A percentile compares a stretch with the other conserved stretches of the same genome.
Evolutionary conservation across 2,329 filamentous ascomycete genomes (phyloP).

Genomic region (Trichoderma asperellum): DNA sequence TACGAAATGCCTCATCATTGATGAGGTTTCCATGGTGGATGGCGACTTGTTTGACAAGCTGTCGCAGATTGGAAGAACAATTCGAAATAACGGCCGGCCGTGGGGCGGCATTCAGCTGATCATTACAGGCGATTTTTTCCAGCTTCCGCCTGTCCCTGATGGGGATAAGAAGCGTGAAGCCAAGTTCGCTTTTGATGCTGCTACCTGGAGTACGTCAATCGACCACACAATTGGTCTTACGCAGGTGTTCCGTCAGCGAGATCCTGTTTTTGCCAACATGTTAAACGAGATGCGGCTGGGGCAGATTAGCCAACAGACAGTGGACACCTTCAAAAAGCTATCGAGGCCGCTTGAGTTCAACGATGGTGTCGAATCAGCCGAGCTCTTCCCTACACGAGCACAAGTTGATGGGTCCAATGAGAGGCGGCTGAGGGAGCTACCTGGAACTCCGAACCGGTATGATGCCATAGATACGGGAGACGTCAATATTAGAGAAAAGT

Average conservation of each 20-base stretch:
- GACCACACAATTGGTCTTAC: constrained; percentile 95
- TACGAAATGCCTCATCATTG: constrained; percentile 85
- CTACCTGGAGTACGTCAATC: constrained; percentile 89
- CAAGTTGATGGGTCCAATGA: constrained; percentile 90
- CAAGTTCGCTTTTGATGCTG: constrained; percentile 92
- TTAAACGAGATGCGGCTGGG: constrained; percentile 97
- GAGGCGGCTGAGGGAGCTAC: constrained; percentile 70
- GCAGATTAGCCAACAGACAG: constrained; percentile 74
- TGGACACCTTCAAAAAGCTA: constrained; percentile 74
- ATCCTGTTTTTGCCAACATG: constrained; percentile 87
- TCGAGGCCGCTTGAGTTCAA: constrained; percentile 71
- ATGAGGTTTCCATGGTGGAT: constrained; percentile 98
- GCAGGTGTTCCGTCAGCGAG: constrained; percentile 94
- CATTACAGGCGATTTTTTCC: constrained; percentile 97
- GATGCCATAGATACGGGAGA: constrained; percentile 80
- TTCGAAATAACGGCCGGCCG: constrained; percentile 87
- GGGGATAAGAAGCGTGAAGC: constrained; percentile 63
- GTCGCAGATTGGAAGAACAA: constrained; percentile 79
- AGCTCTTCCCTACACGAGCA: constrained; percentile 86
- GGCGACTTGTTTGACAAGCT: constrained; percentile 97
- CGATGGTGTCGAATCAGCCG: constrained; percentile 73
- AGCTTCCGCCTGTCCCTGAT: constrained; percentile 91
- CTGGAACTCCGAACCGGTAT: constrained; percentile 69
- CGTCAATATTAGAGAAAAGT: constrained; percentile 68
- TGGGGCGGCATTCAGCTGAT: constrained; percentile 97